phyloP scores from a whole-genome alignment of 1,139 yeast genomes.

The Diutina scorzettiae region DNA sequence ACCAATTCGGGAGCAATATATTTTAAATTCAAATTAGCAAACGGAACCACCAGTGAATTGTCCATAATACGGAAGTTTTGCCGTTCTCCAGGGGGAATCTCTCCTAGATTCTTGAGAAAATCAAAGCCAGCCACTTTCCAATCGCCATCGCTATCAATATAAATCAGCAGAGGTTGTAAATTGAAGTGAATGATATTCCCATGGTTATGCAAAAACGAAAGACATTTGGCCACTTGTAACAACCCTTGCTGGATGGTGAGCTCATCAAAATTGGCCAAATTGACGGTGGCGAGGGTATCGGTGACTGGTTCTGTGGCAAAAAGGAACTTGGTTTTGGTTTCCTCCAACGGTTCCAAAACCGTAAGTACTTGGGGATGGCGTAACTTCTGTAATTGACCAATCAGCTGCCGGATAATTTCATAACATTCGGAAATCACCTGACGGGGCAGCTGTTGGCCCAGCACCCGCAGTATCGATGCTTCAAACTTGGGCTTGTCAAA shows the following conservation, averaged over 20 bases:
- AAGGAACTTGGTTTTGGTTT: slow-evolving; percentile 60
- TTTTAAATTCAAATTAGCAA: slow-evolving; percentile 59
- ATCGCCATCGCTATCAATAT: slow-evolving; percentile 76
- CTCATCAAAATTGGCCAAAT: slow-evolving; percentile 40
- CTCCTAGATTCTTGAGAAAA: slow-evolving; percentile 45
- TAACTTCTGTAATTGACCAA: slow-evolving; percentile 61
- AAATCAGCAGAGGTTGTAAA: slow-evolving; percentile 64
- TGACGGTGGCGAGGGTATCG: slow-evolving; percentile 42
- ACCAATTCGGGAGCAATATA: slow-evolving; percentile 63
- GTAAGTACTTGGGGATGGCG: slow-evolving; percentile 83
- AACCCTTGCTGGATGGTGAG: slow-evolving; percentile 78
- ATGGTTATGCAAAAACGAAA: slow-evolving; percentile 70
- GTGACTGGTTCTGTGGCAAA: slow-evolving; percentile 80
- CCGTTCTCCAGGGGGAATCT: slow-evolving; percentile 35
- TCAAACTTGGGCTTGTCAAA: slow-evolving; percentile 78
- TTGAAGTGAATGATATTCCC: slow-evolving; percentile 71
- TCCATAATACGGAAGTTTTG: slow-evolving; percentile 49
- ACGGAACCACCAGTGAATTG: slow-evolving; percentile 68
- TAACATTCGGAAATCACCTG: slow-evolving; percentile 28
- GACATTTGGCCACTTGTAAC: slow-evolving; percentile 63
- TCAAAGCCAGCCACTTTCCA: slow-evolving; percentile 84
- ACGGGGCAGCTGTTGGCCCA: slow-evolving; percentile 33
- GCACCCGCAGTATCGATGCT: slow-evolving; percentile 37
- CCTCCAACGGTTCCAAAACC: slow-evolving; percentile 79
- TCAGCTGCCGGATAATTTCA: slow-evolving; percentile 35